These are phyloP conservation scores for Cryphonectria nitschkei DNA, from an alignment of 2,329 filamentous ascomycete species.

Conservation along the genomic window DNA sequence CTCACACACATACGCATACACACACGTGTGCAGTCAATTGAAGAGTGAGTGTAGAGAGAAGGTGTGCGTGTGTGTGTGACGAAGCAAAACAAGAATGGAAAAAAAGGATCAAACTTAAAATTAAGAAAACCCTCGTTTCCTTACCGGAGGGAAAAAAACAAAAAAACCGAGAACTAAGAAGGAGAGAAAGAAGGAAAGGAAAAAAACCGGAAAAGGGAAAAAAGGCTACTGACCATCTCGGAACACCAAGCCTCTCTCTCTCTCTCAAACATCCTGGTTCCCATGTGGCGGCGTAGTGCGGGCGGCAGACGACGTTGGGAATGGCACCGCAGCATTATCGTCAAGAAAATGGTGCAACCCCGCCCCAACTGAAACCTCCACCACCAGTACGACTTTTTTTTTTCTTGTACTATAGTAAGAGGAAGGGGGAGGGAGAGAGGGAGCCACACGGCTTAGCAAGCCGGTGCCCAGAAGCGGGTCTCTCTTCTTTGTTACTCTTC, in stretches of 20 bases:
- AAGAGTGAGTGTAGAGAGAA: not conserved
- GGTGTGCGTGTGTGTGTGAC: not conserved
- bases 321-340: not conserved
- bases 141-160: too few species aligned
- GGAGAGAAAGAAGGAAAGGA: not conserved
- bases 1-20: too few species aligned
- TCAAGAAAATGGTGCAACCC: not conserved
- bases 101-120: not conserved
- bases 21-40: not conserved
- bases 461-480: conserved; percentile 6
- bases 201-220: not conserved
- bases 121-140: not conserved
- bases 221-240: not conserved
- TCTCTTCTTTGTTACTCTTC: not conserved
- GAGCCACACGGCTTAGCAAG: not conserved
- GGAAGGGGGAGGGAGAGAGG: too few species aligned
- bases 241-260: not conserved
- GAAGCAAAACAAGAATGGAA: not conserved
- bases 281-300: not conserved
- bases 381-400: not conserved
- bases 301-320: not conserved
- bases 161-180: too few species aligned
- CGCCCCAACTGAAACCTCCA: not conserved
- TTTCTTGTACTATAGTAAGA: not conserved
- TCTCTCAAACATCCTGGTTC: not conserved